These are phyloP conservation scores for Aspergillus texensis DNA, from an alignment of 2,329 filamentous ascomycete species.

Conservation along the genomic window DNA sequence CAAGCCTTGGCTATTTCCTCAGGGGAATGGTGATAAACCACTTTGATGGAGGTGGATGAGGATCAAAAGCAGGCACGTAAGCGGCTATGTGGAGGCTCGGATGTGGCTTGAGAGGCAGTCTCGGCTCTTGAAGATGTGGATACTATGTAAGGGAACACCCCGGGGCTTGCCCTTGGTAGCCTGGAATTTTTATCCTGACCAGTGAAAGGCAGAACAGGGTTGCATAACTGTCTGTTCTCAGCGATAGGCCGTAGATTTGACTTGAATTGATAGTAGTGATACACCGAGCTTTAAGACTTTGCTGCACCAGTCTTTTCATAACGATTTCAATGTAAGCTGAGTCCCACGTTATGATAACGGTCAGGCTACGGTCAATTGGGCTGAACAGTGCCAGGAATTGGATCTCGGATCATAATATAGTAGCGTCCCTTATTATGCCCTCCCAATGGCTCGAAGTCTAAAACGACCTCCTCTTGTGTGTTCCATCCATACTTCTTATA, in stretches of 20 bases:
- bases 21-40: background rate
- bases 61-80: background rate
- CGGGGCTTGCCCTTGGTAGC: background rate
- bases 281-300: background rate
- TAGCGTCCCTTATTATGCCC: slow-evolving; percentile 11
- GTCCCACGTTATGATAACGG: background rate
- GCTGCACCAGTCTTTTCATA: background rate
- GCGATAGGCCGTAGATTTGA: background rate
- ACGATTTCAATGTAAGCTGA: background rate
- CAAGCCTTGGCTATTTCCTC: background rate
- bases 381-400: background rate
- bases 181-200: background rate
- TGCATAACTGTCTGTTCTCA: background rate
- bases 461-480: slow-evolving; percentile 38
- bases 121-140: background rate
- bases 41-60: background rate
- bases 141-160: background rate
- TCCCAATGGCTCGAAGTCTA: slow-evolving; percentile 38
- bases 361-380: background rate
- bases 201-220: background rate
- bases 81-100: background rate
- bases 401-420: slow-evolving; percentile 8
- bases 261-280: background rate
- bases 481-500: slow-evolving; percentile 56
- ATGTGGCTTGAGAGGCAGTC: background rate